These are phyloP conservation scores for Alternaria brassicae DNA, from an alignment of 2,329 filamentous ascomycete genomes.

Conservation along the genomic window DNA sequence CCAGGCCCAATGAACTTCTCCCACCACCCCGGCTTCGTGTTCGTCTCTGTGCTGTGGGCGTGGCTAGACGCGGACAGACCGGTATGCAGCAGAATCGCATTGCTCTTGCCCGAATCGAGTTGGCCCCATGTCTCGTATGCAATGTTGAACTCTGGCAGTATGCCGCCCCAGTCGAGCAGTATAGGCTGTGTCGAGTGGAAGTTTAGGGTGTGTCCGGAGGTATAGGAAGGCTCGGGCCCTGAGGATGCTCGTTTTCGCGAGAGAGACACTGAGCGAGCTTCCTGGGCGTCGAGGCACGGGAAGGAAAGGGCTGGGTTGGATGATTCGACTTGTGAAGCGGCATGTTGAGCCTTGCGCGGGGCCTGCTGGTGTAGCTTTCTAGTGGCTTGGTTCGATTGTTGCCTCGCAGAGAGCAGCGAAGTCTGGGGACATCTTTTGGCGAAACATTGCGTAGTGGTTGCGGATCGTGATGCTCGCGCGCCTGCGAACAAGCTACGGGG, in stretches of 20 bases:
- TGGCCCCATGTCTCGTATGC: conserved; percentile 93
- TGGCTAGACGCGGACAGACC: conserved; percentile 97
- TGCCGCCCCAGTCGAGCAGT: conserved; percentile 91
- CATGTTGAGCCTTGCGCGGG: conserved; percentile 34
- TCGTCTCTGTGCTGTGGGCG: conserved; percentile 86
- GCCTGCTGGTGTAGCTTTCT: conserved; percentile 42
- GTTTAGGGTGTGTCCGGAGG: conserved; percentile 79
- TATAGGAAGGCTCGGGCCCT: conserved; percentile 94
- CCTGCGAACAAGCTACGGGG: conserved; percentile 37
- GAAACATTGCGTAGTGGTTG: conserved; percentile 10
- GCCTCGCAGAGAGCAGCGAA: conserved; percentile 22
- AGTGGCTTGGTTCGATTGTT: conserved; percentile 31
- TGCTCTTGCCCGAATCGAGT: conserved; percentile 80
- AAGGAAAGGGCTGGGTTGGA: conserved; percentile 52
- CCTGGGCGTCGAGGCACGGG: conserved; percentile 53
- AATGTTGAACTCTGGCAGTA: conserved; percentile 86
- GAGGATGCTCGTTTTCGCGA: conserved; percentile 71
- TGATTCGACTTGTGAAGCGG: conserved; percentile 38
- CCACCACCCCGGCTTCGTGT: conserved; percentile 95
- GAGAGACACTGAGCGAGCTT: conserved; percentile 69
- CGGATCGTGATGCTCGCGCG: conserved; percentile 29
- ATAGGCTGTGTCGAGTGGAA: conserved; percentile 79
- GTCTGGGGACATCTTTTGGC: conserved; percentile 15
- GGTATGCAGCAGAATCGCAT: conserved; percentile 91
- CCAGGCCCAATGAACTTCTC: conserved; percentile 96